These are phyloP conservation scores for Trypanosoma brucei DNA, from an alignment of 208 protist genomes.

Conservation along the genomic window DNA sequence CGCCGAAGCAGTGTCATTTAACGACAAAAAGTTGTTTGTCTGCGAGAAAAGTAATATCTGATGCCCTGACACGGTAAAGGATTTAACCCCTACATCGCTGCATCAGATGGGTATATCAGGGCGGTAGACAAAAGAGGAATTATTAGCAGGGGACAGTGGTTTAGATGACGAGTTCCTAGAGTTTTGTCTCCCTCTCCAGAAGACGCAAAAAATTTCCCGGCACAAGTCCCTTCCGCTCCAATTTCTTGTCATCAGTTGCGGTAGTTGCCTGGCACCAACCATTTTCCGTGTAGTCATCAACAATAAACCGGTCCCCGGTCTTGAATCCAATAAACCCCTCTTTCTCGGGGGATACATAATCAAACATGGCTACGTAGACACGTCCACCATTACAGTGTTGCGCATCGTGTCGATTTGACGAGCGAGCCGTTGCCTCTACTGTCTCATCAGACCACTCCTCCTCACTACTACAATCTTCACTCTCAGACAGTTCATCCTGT, in stretches of 20 bases:
- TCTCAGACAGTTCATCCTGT: slow-evolving; percentile 67
- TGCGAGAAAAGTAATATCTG: too few relatives aligned
- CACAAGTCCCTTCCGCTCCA: slow-evolving; percentile 35
- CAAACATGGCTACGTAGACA: slow-evolving; percentile 66
- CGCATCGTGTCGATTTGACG: background rate
- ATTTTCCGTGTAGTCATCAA: slow-evolving; percentile 63
- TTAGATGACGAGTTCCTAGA: slow-evolving; percentile 4
- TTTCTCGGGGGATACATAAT: slow-evolving; percentile 44
- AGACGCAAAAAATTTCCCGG: slow-evolving; percentile 75
- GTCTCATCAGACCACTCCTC: slow-evolving; percentile 12
- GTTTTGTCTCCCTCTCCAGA: slow-evolving; percentile 36
- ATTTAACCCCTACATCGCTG: too few relatives aligned
- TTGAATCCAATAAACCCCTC: slow-evolving; percentile 64
- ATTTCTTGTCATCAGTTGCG: slow-evolving; percentile 22
- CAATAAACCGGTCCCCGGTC: slow-evolving; percentile 75
- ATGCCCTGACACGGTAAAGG: too few relatives aligned
- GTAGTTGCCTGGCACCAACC: slow-evolving; percentile 63
- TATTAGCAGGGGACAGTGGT: background rate
- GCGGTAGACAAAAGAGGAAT: background rate
- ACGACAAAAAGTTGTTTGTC: too few relatives aligned
- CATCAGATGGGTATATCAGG: too few relatives aligned
- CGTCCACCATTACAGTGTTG: slow-evolving; percentile 9
- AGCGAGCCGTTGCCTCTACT: background rate
- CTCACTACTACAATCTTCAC: slow-evolving; percentile 23
- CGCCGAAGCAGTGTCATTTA: too few relatives aligned